Evolutionary conservation across 2,329 filamentous ascomycete genomes (phyloP).

Genomic region (Ceratocystis variospora): DNA sequence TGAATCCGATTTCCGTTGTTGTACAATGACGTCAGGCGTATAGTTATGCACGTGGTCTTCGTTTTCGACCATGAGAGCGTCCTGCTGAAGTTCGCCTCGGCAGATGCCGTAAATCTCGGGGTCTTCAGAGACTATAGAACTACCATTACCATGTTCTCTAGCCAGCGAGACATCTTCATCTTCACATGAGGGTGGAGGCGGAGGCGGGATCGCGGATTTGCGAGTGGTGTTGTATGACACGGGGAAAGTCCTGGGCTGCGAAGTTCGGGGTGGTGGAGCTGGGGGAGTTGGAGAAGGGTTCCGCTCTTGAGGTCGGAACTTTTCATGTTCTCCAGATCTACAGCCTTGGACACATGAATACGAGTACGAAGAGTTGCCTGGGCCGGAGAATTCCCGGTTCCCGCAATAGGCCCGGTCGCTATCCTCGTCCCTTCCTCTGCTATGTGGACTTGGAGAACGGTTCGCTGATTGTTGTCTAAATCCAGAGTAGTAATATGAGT

Average conservation of each 20-base stretch:
- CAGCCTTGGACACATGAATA: background rate
- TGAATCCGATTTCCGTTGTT: background rate
- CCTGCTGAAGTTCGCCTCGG: conserved; percentile 14
- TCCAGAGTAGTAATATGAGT: background rate
- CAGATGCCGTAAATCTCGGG: conserved; percentile 14
- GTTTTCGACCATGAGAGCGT: conserved; percentile 15
- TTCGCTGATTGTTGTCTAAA: background rate
- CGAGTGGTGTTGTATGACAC: conserved; percentile 18
- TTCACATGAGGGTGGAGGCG: conserved; percentile 17
- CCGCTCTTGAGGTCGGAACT: background rate
- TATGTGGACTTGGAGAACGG: background rate
- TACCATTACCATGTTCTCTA: conserved; percentile 10
- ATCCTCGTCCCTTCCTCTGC: conserved; percentile 2
- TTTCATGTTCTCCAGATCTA: background rate
- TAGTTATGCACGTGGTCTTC: conserved; percentile 10
- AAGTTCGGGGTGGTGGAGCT: background rate
- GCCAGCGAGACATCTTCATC: conserved; percentile 16
- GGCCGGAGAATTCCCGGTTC: background rate
- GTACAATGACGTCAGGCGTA: conserved; percentile 16
- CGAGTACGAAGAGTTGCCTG: background rate
- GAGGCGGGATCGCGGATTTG: conserved; percentile 16
- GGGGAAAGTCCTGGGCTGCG: conserved; percentile 14
- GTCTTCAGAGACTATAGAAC: conserved; percentile 1
- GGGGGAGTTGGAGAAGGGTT: conserved; percentile 1
- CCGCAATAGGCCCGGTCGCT: background rate